Evolutionary conservation across 495 filamentous ascomycete genomes (phyloP).

Genomic region (Penicillium bovifimosum): DNA sequence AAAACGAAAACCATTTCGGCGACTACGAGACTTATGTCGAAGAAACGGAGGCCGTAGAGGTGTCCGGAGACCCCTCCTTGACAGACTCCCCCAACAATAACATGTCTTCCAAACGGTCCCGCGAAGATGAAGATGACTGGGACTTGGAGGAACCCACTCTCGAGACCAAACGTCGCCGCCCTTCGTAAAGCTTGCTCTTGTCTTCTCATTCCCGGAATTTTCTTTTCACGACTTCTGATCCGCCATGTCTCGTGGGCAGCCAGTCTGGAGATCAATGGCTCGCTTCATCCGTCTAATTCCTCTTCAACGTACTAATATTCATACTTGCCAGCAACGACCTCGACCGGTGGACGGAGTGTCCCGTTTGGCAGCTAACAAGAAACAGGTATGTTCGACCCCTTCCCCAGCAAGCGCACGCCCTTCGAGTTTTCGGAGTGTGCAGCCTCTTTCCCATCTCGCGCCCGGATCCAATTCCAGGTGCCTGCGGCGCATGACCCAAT

Average conservation of each 20-base stretch:
- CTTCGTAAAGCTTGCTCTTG: conserved; percentile 17
- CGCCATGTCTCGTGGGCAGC: neutral
- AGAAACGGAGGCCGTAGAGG: conserved; percentile 14
- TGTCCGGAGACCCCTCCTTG: conserved; percentile 19
- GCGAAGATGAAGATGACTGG: conserved; percentile 30
- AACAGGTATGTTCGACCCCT: conserved; percentile 19
- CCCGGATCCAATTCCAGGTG: neutral
- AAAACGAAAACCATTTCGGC: conserved; percentile 22
- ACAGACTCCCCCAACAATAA: conserved; percentile 18
- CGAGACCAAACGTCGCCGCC: conserved; percentile 27
- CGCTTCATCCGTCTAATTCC: neutral
- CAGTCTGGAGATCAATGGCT: neutral
- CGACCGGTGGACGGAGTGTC: neutral
- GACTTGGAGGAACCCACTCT: conserved; percentile 17
- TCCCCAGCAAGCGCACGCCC: neutral
- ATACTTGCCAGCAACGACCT: conserved; percentile 13
- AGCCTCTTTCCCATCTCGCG: neutral
- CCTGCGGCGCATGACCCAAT: neutral
- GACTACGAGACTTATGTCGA: conserved; percentile 18
- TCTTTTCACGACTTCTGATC: neutral
- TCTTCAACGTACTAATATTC: conserved; percentile 10
- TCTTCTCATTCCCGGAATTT: neutral
- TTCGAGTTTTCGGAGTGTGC: neutral
- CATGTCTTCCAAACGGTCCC: conserved; percentile 25
- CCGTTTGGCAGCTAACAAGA: neutral